Percentiles rank a stretch among this genome's conserved stretches.
Conservation (phyloP, 441 rosid genomes). For the Populus hybrid region DNA sequence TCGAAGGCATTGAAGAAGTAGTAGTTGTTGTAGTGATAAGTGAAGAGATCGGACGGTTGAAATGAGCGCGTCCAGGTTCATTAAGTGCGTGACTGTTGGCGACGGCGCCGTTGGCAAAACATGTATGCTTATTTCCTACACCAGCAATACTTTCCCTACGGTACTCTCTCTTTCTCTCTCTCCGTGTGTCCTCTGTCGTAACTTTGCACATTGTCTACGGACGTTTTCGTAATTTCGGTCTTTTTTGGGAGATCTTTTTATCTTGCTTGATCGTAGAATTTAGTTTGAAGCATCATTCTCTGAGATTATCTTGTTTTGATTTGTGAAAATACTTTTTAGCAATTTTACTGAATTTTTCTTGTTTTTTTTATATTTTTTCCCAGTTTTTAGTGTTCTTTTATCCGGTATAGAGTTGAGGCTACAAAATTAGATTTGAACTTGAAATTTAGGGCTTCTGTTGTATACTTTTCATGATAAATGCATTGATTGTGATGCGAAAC, state of each 20-base stretch:
- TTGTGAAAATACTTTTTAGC: not conserved
- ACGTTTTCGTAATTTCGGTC: not conserved
- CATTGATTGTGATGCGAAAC: conserved; percentile 22
- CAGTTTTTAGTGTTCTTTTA: not conserved
- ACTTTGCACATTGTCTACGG: not conserved
- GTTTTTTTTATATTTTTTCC: not conserved
- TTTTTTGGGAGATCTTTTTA: not conserved
- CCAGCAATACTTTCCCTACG: conserved; percentile 97
- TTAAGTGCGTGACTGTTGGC: conserved; percentile 96
- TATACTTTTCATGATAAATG: not conserved
- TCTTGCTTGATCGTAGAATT: not conserved
- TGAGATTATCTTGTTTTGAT: not conserved
- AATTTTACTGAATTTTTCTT: not conserved
- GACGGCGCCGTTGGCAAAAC: conserved; percentile 97
- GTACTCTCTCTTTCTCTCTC: conserved; percentile 23
- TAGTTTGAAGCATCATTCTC: not conserved
- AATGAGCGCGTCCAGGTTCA: conserved; percentile 93
- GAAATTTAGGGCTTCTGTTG: not conserved
- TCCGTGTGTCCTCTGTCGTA: not conserved
- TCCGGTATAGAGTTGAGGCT: not conserved
- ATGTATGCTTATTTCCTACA: conserved; percentile 90
- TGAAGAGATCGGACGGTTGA: conserved; percentile 25
- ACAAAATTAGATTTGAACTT: not conserved
- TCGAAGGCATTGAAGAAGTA: not conserved
- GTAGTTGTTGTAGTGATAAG: not conserved